Percentiles rank a stretch among this genome's conserved stretches.
phyloP scores from a whole-genome alignment of 768 basidiomycete genomes.

The Agaricus blazei region DNA sequence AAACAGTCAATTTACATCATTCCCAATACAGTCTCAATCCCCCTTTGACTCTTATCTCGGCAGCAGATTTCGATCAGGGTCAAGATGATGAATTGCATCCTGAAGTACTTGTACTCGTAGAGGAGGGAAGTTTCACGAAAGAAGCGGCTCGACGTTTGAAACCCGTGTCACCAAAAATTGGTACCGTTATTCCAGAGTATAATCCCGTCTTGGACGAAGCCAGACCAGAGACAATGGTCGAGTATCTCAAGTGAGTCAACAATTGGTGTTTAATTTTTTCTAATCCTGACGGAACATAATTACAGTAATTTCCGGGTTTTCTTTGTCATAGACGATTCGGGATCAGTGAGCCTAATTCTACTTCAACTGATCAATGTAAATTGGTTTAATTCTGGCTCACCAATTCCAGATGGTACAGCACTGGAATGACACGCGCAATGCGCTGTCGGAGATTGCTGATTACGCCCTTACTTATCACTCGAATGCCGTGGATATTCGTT shows the following conservation, averaged over 20 bases:
- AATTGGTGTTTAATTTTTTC: neutral
- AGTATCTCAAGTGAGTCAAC: constrained; percentile 11
- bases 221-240: constrained; percentile 9
- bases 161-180: neutral
- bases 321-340: constrained; percentile 26
- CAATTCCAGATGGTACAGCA: constrained; percentile 15
- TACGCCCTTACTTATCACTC: constrained; percentile 20
- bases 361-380: neutral
- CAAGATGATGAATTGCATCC: constrained; percentile 4
- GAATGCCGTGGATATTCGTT: constrained; percentile 20
- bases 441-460: constrained; percentile 26
- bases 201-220: constrained; percentile 6
- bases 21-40: no score
- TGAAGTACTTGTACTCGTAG: neutral
- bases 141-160: neutral
- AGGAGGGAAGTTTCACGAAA: neutral
- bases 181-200: constrained; percentile 4
- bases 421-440: constrained; percentile 23
- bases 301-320: constrained; percentile 21
- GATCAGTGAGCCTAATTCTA: constrained; percentile 17
- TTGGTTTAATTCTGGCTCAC: no score
- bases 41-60: neutral
- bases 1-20: no score
- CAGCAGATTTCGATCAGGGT: neutral
- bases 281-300: neutral